Base-by-base conservation (phyloP, 768 basidiomycete genomes). In the Agaricus subrufescens region DNA sequence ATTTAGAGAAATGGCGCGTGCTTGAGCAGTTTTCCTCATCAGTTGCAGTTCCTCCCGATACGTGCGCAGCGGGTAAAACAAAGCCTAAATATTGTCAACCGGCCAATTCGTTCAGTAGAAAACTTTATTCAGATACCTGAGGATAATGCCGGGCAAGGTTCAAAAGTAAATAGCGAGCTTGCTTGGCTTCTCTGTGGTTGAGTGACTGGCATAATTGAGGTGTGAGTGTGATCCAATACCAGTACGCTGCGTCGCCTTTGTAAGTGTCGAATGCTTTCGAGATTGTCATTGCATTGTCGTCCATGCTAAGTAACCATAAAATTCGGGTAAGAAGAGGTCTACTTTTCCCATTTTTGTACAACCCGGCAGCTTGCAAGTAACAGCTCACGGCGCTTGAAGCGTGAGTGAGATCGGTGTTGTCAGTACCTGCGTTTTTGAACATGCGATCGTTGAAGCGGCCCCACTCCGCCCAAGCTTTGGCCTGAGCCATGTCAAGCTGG, bases 381-480 rank as follows among this genome's bases (percentile, higher is more conserved):
- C 95, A 98, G 67, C 91, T 94, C 54, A 98, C 95, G 3, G 97
- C 97, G 66, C 87, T 89, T 2, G 88, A 89, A 2, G 94, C 97
- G 60, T 86, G 78, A 3, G 79, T 71, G 69, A 90, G 77, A 42
- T 94, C 90, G 4, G 79, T 71, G 68, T 89, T 77, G 31, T 94
- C 90, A 47, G 62, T 75, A 2, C 91, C 88, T 37, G 80, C 74
- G 46, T 96, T 94, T 63, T 93, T 91, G 80, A 96, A 98, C 77
- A 94, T 83, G 40, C 84, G 83, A 69, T 99, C 97, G 61, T 90
- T 95, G 69, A 82, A 98, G 61, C 87, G 83, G 46, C 95, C 97
- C 96, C 95, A 99, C 66, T 98, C 94, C 1, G 94, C 94, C 97
- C 97, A 99, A 4, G 93, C 93, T 70, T 98, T 98, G 0, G 96